Conservation (phyloP, 1,284 basidiomycete genomes). For the Golubevia pallescens region DNA sequence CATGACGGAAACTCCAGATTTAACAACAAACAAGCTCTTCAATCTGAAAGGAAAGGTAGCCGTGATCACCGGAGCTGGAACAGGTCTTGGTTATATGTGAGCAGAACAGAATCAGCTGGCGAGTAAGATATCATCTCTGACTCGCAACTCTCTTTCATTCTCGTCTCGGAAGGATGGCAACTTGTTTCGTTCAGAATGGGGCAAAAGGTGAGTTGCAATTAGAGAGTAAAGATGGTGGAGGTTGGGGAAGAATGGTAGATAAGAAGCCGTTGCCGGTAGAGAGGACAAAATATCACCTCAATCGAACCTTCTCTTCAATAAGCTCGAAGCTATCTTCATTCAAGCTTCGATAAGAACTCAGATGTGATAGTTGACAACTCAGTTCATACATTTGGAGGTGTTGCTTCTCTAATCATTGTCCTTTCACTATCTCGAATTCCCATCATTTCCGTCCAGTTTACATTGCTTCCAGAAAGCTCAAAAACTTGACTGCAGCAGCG, state of each 20-base stretch:
- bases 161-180: conserved; percentile 7
- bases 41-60: conserved; percentile 10
- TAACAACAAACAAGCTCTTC: conserved; percentile 6
- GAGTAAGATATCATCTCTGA: neutral
- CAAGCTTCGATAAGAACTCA: no score
- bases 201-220: conserved; percentile 9
- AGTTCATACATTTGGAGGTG: no score
- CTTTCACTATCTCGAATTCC: no score
- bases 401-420: no score
- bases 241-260: no score
- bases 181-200: conserved; percentile 15
- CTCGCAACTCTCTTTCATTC: neutral
- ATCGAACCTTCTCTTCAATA: neutral
- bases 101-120: no score
- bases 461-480: conserved; percentile 15
- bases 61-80: conserved; percentile 15
- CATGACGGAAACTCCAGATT: conserved; percentile 11
- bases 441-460: no score
- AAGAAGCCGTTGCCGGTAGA: no score
- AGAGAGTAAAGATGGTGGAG: no score
- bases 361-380: no score
- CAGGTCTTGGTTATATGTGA: conserved; percentile 10
- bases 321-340: neutral
- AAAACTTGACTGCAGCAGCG: conserved; percentile 9
- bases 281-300: neutral